Percentiles rank a stretch among this genome's conserved stretches.
Evolutionary conservation across 75 land plant genomes (phyloP).

Genomic region (Sequoiadendron giganteum): DNA sequence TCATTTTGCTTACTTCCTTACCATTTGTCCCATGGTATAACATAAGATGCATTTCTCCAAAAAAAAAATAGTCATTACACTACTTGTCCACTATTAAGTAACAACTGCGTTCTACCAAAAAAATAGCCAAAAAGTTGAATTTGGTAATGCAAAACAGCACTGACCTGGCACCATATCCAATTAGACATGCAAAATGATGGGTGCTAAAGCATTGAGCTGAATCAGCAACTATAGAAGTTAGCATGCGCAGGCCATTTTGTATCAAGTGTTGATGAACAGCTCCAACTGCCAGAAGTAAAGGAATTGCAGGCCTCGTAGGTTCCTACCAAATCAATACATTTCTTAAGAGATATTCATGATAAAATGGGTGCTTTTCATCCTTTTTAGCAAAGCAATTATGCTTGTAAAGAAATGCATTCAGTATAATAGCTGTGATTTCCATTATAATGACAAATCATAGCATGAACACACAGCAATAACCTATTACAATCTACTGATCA

Average conservation of each 20-base stretch:
- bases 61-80: background rate
- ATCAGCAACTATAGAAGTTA: constrained; percentile 92
- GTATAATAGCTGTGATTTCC: background rate
- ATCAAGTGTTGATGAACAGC: constrained; percentile 99
- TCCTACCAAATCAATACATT: constrained; percentile 45
- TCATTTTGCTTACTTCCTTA: background rate
- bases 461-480: background rate
- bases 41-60: too few species aligned
- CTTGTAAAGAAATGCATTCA: background rate
- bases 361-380: background rate
- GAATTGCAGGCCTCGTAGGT: constrained; percentile 90
- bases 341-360: background rate
- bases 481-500: background rate
- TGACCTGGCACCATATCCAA: constrained; percentile 99
- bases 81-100: background rate
- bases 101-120: background rate
- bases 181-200: constrained; percentile 97
- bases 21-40: too few species aligned
- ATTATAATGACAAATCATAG: background rate
- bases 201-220: constrained; percentile 98
- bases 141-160: background rate
- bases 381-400: background rate
- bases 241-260: constrained; percentile 93
- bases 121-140: background rate
- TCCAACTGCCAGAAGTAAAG: constrained; percentile 94